Evolutionary conservation across 2,329 filamentous ascomycete species (phyloP).

Genomic region (Trichoderma koningii): DNA sequence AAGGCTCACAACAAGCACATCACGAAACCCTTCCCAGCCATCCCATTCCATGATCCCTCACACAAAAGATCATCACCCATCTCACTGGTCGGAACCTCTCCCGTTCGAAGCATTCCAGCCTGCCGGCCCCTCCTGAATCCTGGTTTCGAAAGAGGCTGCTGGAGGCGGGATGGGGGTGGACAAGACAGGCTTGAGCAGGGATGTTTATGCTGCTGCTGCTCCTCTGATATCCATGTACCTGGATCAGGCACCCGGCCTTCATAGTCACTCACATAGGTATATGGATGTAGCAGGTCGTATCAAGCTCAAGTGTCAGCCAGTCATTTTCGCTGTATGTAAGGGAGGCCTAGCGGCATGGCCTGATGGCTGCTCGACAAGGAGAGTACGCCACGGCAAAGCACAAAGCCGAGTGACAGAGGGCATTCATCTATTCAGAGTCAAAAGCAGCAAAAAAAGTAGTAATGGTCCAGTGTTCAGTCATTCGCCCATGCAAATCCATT

Average conservation of each 20-base stretch:
- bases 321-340: background rate
- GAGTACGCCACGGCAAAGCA: background rate
- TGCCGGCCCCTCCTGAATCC: no score
- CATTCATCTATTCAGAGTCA: conserved; percentile 1
- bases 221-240: background rate
- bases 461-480: conserved; percentile 10
- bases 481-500: conserved; percentile 15
- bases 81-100: no score
- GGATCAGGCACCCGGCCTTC: background rate
- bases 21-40: no score
- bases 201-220: background rate
- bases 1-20: no score
- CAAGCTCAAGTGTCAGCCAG: background rate
- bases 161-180: no score
- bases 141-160: no score
- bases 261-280: background rate
- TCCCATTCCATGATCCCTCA: no score
- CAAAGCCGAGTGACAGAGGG: background rate
- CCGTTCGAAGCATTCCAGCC: no score
- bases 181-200: no score
- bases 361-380: background rate
- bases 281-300: background rate
- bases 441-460: background rate
- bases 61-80: no score
- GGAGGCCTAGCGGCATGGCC: background rate